Evolutionary conservation across 108 stramenopile species (phyloP), one percentile per base, ranked within the genome.

Genomic region (Cyclotella sp.): DNA sequence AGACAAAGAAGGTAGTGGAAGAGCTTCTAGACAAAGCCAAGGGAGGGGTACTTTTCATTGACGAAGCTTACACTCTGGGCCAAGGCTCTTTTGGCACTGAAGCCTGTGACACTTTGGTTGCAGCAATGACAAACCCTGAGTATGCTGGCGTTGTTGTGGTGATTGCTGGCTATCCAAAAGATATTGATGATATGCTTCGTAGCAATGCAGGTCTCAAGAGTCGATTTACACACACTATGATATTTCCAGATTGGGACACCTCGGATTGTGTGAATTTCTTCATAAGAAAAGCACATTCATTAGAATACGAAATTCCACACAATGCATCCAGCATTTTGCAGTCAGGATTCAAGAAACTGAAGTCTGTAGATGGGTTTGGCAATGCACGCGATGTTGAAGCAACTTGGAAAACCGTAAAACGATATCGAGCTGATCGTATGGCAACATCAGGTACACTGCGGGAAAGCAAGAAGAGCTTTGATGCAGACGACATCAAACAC

Each of bases 31-130:
- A 85, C n/a, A 74, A 85, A 42, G 71, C 87, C 2, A 71, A 77
- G 62, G 93, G 90, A 19, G 82, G 88, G 15, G 85, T 94, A 9
- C 77, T 92, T 47, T 90, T 94, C 61, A 85, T 94, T 19, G 90
- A 94, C 52, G 90, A 94, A 67, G 91, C 93, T 45, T 89, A 94
- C 53, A 73, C 77, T 6, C 81, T 94, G 4, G 64, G 79, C 14
- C 55, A 55, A 27, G 86, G 83, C 1, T 52, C 29, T 27, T 86
- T 75, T 62, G 77, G 77, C 7, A 63, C 52, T 11, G 88, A 89
- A 63, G 88, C 85, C 11, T 71, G 70, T 45, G 84, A 89, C 58
- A 66, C 83, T 18, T 24, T 89, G 11, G 76, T 84, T 21, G 83
- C 73, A n/a, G 78, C 72, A 0, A 77, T 89, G 78, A 88, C 87